Conservation (phyloP, 1,284 basidiomycete species). For the Marasmius tenuissimus region DNA sequence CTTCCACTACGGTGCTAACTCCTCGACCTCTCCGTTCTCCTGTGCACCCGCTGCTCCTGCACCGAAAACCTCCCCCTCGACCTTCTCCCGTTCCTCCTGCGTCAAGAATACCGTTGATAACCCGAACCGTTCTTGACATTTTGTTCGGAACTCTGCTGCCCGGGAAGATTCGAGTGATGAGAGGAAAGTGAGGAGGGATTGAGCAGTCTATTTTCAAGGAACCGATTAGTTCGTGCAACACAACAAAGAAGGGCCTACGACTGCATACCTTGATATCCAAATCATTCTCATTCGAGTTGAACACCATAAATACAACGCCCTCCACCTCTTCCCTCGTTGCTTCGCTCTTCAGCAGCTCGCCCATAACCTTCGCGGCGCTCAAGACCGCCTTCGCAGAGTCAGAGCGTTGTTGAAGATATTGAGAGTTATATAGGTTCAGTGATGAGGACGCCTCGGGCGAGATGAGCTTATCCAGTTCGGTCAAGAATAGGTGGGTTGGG, state of each 20-base stretch:
- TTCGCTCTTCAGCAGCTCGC: conserved; percentile 31
- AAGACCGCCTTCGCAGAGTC: conserved; percentile 54
- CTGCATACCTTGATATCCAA: conserved; percentile 52
- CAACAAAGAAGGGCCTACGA: background rate
- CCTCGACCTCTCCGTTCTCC: no score
- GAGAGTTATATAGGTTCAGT: conserved; percentile 68
- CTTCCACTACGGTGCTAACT: no score
- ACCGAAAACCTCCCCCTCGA: background rate
- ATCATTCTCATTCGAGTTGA: conserved; percentile 45
- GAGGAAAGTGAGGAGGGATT: conserved; percentile 48
- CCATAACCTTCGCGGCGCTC: conserved; percentile 57
- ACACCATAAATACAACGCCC: conserved; percentile 50
- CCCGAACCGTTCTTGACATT: conserved; percentile 52
- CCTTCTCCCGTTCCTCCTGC: conserved; percentile 40
- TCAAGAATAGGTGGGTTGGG: conserved; percentile 37
- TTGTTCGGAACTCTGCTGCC: conserved; percentile 41
- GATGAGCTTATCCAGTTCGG: conserved; percentile 50
- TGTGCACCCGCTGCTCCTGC: no score
- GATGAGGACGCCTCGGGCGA: conserved; percentile 49
- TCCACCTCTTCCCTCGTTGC: conserved; percentile 60
- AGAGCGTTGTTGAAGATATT: conserved; percentile 69
- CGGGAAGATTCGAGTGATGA: conserved; percentile 44
- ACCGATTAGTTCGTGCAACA: background rate
- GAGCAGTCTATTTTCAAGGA: conserved; percentile 40
- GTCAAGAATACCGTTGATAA: conserved; percentile 67